Conservation (phyloP, 768 basidiomycete species). For the Nidularia pulvinata region DNA sequence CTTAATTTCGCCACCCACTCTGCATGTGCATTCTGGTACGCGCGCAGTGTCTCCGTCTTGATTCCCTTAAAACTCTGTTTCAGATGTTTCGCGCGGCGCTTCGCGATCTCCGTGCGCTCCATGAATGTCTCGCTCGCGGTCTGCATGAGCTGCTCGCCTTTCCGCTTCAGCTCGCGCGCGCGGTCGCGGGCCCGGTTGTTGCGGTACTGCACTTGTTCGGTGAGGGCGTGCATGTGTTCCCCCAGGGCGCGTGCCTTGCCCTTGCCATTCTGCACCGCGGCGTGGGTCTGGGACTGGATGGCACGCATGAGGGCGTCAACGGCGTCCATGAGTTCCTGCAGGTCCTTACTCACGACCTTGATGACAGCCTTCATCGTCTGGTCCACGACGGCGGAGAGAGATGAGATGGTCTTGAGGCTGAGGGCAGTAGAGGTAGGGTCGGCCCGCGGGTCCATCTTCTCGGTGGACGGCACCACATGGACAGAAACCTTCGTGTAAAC, state of each 20-base stretch:
- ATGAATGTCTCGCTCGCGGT: constrained; percentile 39
- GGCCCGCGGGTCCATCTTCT: constrained; percentile 7
- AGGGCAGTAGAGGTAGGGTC: constrained; percentile 23
- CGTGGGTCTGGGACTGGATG: constrained; percentile 47
- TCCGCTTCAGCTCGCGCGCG: constrained; percentile 52
- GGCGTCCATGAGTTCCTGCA: constrained; percentile 56
- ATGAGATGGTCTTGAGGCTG: constrained; percentile 38
- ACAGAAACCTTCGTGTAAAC: constrained; percentile 26
- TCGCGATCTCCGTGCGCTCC: constrained; percentile 40
- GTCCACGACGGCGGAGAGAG: constrained; percentile 49
- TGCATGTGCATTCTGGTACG: constrained; percentile 27
- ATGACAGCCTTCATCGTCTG: constrained; percentile 41
- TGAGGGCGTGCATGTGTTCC: constrained; percentile 39
- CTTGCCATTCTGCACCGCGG: constrained; percentile 45
- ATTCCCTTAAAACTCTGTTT: constrained; percentile 30
- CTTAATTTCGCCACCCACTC: constrained; percentile 23
- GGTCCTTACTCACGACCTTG: constrained; percentile 45
- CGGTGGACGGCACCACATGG: constrained; percentile 16
- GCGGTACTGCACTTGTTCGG: constrained; percentile 40
- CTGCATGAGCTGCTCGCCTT: constrained; percentile 42
- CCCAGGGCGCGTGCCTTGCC: constrained; percentile 41
- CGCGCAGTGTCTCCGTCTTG: constrained; percentile 20
- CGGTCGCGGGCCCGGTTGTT: constrained; percentile 52
- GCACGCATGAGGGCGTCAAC: constrained; percentile 55
- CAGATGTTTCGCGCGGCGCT: constrained; percentile 37